phyloP scores from a whole-genome alignment of 225 moss, liverwort and hornwort species.

The Physcomitrium patens region DNA sequence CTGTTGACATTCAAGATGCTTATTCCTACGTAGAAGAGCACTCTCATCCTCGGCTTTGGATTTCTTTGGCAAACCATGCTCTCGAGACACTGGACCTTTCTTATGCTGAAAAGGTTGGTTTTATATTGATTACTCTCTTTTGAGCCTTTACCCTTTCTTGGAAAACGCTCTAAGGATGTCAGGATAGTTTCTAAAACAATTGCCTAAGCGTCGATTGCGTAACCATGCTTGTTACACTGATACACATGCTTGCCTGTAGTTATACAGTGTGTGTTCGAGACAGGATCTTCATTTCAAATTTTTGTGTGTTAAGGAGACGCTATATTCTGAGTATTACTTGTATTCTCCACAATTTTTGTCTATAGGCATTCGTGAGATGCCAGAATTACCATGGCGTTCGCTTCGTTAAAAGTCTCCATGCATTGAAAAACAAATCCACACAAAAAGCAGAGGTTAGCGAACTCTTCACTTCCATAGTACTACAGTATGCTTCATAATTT shows the following conservation, averaged over 20 bases:
- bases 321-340: not conserved
- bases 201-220: not conserved
- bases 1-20: conserved; percentile 92
- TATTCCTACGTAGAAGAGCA: conserved; percentile 90
- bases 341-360: conserved; percentile 2
- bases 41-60: conserved; percentile 94
- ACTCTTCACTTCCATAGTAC: not conserved
- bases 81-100: conserved; percentile 76
- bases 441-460: conserved; percentile 80
- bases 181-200: conserved; percentile 4
- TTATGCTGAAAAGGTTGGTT: conserved; percentile 79
- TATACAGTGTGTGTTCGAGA: not conserved
- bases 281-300: not conserved
- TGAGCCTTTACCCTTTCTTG: conserved; percentile 2
- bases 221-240: not conserved
- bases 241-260: not conserved
- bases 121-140: not conserved
- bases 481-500: conserved; percentile 7
- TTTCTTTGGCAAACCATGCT: conserved; percentile 87
- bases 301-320: not conserved
- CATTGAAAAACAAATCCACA: conserved; percentile 59
- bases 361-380: conserved; percentile 89
- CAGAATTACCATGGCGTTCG: conserved; percentile 82
- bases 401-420: conserved; percentile 77
- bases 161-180: not conserved